Percentiles rank a stretch among this genome's conserved stretches.
phyloP scores from a whole-genome alignment of 352 stramenopile species.

The Plasmopara halstedii region DNA sequence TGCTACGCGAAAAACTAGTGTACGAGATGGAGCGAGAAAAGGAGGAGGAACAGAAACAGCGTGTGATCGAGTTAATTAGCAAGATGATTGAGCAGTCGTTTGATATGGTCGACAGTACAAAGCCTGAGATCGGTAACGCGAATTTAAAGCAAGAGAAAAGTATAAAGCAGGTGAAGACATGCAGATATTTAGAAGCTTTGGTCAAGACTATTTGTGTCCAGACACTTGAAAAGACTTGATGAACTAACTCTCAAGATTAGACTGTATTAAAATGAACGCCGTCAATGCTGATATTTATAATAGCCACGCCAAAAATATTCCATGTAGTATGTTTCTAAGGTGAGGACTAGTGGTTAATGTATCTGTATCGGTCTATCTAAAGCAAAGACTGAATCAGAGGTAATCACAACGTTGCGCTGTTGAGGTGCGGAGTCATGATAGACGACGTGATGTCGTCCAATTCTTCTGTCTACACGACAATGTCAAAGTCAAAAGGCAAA shows the following conservation, averaged over 20 bases:
- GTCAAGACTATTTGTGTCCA: slow-evolving; percentile 18
- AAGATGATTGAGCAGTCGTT: slow-evolving; percentile 4
- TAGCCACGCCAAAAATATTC: slow-evolving; percentile 7
- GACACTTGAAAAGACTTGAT: slow-evolving; percentile 15
- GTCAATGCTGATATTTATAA: slow-evolving; percentile 11
- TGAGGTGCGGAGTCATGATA: slow-evolving; percentile 13
- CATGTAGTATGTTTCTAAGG: not conserved
- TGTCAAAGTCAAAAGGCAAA: slow-evolving; percentile 16
- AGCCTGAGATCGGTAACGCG: slow-evolving; percentile 19
- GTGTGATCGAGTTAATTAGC: slow-evolving; percentile 19
- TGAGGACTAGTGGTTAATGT: not conserved
- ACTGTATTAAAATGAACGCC: slow-evolving; percentile 19
- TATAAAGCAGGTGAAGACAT: not conserved
- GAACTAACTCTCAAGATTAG: not conserved
- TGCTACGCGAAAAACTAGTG: slow-evolving; percentile 31
- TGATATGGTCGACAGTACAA: not conserved
- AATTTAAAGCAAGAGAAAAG: not conserved
- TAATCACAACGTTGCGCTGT: slow-evolving; percentile 2
- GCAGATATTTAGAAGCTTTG: slow-evolving; percentile 17
- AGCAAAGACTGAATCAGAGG: slow-evolving; percentile 19
- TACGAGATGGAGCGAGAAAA: slow-evolving; percentile 32
- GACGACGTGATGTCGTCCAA: not conserved
- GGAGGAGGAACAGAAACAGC: slow-evolving; percentile 18
- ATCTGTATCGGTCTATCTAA: slow-evolving; percentile 19
- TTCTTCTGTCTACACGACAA: slow-evolving; percentile 14